A percentile compares a stretch with the other conserved stretches of the same genome.
These are phyloP conservation scores for Taiwanofungus camphoratus DNA, from an alignment of 1,284 basidiomycete species.

Conservation along the genomic window DNA sequence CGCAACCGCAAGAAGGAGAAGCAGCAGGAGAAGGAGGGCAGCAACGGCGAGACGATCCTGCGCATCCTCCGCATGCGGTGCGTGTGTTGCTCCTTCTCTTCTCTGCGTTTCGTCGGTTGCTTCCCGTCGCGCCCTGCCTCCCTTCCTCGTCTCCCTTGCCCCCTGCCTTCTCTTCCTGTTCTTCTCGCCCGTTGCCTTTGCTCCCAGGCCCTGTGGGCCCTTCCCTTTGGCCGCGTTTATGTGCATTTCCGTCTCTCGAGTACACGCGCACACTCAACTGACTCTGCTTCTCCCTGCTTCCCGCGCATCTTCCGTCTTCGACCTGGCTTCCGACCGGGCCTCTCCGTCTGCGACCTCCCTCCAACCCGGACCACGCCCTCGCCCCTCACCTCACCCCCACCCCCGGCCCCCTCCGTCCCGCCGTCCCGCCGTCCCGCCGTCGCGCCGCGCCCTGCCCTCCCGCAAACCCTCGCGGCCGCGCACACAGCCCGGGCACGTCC, in stretches of 20 bases:
- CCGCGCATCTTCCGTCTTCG: too few species aligned
- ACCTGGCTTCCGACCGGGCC: too few species aligned
- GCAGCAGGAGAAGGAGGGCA: conserved; percentile 67
- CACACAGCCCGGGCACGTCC: conserved; percentile 68
- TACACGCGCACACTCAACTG: neutral
- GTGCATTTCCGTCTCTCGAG: too few species aligned
- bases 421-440: too few species aligned
- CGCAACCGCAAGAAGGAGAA: conserved; percentile 93
- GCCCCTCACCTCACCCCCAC: too few species aligned
- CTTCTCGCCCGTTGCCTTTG: neutral
- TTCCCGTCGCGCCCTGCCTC: conserved; percentile 2
- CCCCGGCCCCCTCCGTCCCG: too few species aligned
- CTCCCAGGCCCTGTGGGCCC: too few species aligned
- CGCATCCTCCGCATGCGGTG: conserved; percentile 91
- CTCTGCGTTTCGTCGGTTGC: neutral
- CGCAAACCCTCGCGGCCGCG: neutral
- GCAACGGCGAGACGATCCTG: conserved; percentile 85
- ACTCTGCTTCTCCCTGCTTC: neutral
- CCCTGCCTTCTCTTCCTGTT: neutral
- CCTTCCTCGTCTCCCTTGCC: neutral
- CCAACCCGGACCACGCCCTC: too few species aligned
- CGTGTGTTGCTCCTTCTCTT: conserved; percentile 17
- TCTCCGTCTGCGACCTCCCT: too few species aligned
- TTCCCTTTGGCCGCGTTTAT: too few species aligned
- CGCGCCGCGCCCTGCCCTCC: too few species aligned